A percentile compares a stretch with the other conserved stretches of the same genome.
phyloP scores from a whole-genome alignment of 345 rosid species.

The Lepidium aucheri region DNA sequence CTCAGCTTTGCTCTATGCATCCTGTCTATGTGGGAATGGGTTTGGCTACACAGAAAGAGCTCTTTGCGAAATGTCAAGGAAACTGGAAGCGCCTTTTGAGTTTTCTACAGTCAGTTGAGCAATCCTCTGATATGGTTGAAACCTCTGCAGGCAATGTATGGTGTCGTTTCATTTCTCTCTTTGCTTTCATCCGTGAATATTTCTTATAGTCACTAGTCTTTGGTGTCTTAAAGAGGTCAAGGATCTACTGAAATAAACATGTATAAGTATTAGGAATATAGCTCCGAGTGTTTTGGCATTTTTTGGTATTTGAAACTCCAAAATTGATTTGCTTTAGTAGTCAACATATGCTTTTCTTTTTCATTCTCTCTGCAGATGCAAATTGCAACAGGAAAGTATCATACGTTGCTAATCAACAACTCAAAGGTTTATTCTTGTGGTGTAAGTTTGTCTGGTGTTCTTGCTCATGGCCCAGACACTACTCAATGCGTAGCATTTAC shows the following conservation, averaged over 20 bases:
- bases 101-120: constrained; percentile 80
- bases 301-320: neutral
- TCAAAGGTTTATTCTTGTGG: constrained; percentile 91
- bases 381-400: constrained; percentile 86
- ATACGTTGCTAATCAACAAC: constrained; percentile 75
- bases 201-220: neutral
- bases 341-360: constrained; percentile 12
- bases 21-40: constrained; percentile 50
- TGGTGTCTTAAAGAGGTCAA: neutral
- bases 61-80: constrained; percentile 67
- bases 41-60: constrained; percentile 40
- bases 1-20: constrained; percentile 60
- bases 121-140: constrained; percentile 61
- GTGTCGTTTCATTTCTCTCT: constrained; percentile 18
- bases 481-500: constrained; percentile 84
- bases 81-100: constrained; percentile 87
- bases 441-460: constrained; percentile 80
- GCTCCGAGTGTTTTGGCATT: neutral
- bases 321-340: neutral
- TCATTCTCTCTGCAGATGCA: constrained; percentile 60
- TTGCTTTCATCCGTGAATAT: neutral
- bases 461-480: constrained; percentile 92
- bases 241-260: neutral
- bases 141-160: constrained; percentile 91
- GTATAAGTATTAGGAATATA: neutral